Base-by-base conservation (phyloP, 306 rosid genomes). In the Acacia acuminata region DNA sequence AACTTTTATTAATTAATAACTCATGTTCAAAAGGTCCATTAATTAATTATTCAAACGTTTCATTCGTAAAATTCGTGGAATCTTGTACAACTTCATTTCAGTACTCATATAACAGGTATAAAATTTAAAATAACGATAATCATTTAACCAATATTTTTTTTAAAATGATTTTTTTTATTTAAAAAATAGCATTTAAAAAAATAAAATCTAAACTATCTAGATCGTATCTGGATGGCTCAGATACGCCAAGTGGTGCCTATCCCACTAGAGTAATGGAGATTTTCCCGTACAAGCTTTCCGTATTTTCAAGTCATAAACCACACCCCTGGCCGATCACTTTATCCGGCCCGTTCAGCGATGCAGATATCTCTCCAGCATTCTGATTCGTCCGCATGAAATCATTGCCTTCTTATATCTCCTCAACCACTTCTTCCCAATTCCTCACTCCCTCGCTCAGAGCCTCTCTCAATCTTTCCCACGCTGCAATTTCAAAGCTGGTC, bases 331-430 rank as follows among this genome's bases (percentile, higher is more conserved):
- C 40, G 40, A 36, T 36, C 40, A 5, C 40, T 36, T 36, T 36
- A 45, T 45, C 27, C 67, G 65, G 61, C 65, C 78, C 84, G 80
- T 51, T 84, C 84, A 82, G 15, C 11, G 19, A 45, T 22, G 53
- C 40, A 44, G 11, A 69, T 78, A 68, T 61, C 79, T 61, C 10
- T 48, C 60, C n/a, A 47, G 66, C 84, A 61, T 53, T 7, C 14
- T 70, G 58, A 83, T 69, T 80, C 67, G 60, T 77, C 77, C 84
- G 34, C 75, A 81, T 77, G 87, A 58, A 72, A 71, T 75, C 81
- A 51, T 38, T 69, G 24, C 70, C 85, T 71, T 79, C 74, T 43
- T 80, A 79, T 64, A 68, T 79, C 48, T 24, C 79, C 56, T 70
- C 55, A 56, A 11, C 53, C 15, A 56, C 14, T 47, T 36, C 30